Evolutionary conservation across 148 eudicot genomes (phyloP).

Genomic region (Heliosperma pusillum): DNA sequence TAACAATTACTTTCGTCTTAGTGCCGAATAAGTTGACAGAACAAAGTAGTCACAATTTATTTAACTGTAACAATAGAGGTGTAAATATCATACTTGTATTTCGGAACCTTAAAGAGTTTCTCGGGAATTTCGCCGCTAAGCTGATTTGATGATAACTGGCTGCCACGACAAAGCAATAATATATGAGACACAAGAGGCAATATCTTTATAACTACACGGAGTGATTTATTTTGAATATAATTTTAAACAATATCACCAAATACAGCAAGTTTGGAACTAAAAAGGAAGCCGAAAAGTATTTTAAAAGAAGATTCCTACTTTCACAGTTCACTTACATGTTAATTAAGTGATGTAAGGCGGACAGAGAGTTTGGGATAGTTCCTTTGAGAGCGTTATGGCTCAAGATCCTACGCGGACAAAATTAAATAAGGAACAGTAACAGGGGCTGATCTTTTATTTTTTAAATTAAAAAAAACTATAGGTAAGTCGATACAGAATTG

Average conservation of each 20-base stretch:
- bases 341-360: conserved; percentile 56
- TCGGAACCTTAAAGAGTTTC: conserved; percentile 54
- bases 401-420: conserved; percentile 52
- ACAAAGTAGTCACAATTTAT: too few species aligned
- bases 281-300: not conserved
- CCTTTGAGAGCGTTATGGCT: conserved; percentile 77
- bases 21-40: not conserved
- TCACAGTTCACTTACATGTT: conserved; percentile 75
- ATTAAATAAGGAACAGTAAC: conserved; percentile 11
- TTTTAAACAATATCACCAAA: not conserved
- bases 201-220: not conserved
- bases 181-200: conserved; percentile 12
- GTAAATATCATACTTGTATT: conserved; percentile 55
- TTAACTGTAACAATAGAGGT: not conserved
- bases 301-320: not conserved
- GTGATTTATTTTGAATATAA: not conserved
- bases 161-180: conserved; percentile 36
- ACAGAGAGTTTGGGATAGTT: conserved; percentile 67
- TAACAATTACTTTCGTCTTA: not conserved
- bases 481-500: not conserved
- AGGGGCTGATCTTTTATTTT: not conserved
- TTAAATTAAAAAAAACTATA: not conserved
- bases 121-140: conserved; percentile 74
- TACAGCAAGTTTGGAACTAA: not conserved
- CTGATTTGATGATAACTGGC: conserved; percentile 74